Evolutionary conservation across 495 filamentous ascomycete species (phyloP).

Genomic region (Trichocladium uniseriatum): DNA sequence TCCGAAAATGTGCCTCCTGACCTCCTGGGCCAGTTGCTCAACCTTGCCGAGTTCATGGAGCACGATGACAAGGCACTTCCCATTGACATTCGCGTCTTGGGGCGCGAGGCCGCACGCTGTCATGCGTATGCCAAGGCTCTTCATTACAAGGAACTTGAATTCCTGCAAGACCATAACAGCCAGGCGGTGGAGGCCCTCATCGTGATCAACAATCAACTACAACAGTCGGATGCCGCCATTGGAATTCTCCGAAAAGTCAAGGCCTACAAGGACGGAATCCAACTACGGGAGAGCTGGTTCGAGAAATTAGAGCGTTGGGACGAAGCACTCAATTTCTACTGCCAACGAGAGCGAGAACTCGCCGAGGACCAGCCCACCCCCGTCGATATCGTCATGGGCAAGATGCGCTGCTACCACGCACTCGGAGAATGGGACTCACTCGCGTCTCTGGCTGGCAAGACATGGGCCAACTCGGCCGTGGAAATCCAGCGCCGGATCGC

Average conservation of each 20-base stretch:
- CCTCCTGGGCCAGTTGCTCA: conserved; percentile 86
- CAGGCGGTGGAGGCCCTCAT: conserved; percentile 93
- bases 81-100: conserved; percentile 88
- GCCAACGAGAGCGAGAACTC: conserved; percentile 62
- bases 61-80: conserved; percentile 97
- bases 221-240: conserved; percentile 95
- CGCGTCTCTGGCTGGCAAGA: conserved; percentile 78
- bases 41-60: conserved; percentile 98
- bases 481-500: conserved; percentile 85
- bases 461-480: conserved; percentile 75
- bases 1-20: conserved; percentile 91
- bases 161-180: conserved; percentile 93
- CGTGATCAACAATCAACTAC: conserved; percentile 95
- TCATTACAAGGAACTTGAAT: conserved; percentile 98
- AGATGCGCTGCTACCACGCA: conserved; percentile 97
- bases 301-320: conserved; percentile 98
- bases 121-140: conserved; percentile 97
- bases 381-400: conserved; percentile 94
- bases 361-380: conserved; percentile 51
- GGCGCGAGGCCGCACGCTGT: conserved; percentile 86
- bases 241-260: conserved; percentile 93
- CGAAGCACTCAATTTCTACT: conserved; percentile 87
- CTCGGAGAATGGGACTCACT: conserved; percentile 95
- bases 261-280: conserved; percentile 84
- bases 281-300: conserved; percentile 92